Evolutionary conservation across 768 basidiomycete species (phyloP).

Genomic region (Tricholoma terreum): DNA sequence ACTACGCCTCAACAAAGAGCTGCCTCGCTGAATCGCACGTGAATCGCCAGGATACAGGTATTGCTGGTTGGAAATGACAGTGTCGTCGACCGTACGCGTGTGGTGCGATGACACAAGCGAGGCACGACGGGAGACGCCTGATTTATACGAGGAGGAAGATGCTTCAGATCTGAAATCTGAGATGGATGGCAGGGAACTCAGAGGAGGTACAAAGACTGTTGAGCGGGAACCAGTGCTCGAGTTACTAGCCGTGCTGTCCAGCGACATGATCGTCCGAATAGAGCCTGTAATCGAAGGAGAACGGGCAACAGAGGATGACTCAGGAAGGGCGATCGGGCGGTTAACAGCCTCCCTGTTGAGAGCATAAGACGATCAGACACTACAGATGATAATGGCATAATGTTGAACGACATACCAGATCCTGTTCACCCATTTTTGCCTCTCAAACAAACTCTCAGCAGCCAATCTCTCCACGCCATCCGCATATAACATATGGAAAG

Average conservation of each 20-base stretch:
- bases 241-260: constrained; percentile 42
- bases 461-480: constrained; percentile 89
- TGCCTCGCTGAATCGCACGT: constrained; percentile 59
- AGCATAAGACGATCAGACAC: constrained; percentile 1
- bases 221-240: constrained; percentile 59
- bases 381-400: constrained; percentile 3
- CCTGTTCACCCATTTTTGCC: constrained; percentile 89
- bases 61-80: constrained; percentile 58
- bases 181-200: constrained; percentile 68
- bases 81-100: constrained; percentile 71
- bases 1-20: constrained; percentile 48
- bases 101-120: constrained; percentile 58
- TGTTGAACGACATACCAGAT: constrained; percentile 62
- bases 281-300: constrained; percentile 47
- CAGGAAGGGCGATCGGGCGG: constrained; percentile 45
- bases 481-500: constrained; percentile 86
- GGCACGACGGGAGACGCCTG: constrained; percentile 34
- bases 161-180: constrained; percentile 50
- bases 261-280: constrained; percentile 66
- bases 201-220: constrained; percentile 74
- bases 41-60: constrained; percentile 73
- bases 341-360: constrained; percentile 74
- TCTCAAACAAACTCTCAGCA: constrained; percentile 82
- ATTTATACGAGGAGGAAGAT: constrained; percentile 23
- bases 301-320: constrained; percentile 46